Evolutionary conservation across 768 basidiomycete genomes (phyloP).

Genomic region (Boletus tomentosulus): DNA sequence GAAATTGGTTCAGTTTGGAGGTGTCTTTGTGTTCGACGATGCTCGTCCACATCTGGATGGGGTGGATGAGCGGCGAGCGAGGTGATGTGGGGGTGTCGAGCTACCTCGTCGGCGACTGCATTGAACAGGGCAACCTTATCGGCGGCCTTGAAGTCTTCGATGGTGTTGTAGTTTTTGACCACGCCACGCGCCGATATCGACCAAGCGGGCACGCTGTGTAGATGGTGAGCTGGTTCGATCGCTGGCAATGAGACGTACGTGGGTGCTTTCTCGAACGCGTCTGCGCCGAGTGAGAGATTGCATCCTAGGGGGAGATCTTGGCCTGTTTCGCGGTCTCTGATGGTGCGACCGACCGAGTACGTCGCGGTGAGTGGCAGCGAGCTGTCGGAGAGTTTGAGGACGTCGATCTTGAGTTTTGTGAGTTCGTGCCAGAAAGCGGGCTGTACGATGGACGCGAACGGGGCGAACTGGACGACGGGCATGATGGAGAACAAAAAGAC

Average conservation of each 20-base stretch:
- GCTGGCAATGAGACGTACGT: conserved; percentile 37
- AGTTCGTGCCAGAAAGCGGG: conserved; percentile 94
- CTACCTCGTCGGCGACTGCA: conserved; percentile 60
- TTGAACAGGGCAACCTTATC: conserved; percentile 89
- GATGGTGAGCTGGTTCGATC: conserved; percentile 5
- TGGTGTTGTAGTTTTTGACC: conserved; percentile 94
- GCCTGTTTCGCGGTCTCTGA: conserved; percentile 75
- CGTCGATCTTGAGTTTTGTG: conserved; percentile 85
- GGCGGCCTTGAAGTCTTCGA: conserved; percentile 90
- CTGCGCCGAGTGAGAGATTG: conserved; percentile 59
- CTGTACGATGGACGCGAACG: conserved; percentile 81
- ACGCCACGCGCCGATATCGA: conserved; percentile 55
- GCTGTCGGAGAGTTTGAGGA: conserved; percentile 76
- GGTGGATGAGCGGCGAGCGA: background rate
- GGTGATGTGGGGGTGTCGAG: background rate
- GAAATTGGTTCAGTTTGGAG: conserved; percentile 65
- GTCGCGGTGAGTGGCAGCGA: conserved; percentile 59
- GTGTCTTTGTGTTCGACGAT: conserved; percentile 51
- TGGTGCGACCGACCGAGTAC: conserved; percentile 65
- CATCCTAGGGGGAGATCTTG: conserved; percentile 69
- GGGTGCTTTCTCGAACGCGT: conserved; percentile 51
- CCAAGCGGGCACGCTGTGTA: conserved; percentile 41
- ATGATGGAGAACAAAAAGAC: conserved; percentile 19
- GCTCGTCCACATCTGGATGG: conserved; percentile 63
- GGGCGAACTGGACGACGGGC: conserved; percentile 81